Conservation (phyloP, 2,329 filamentous ascomycete species). For the Raffaelea albimanens region DNA sequence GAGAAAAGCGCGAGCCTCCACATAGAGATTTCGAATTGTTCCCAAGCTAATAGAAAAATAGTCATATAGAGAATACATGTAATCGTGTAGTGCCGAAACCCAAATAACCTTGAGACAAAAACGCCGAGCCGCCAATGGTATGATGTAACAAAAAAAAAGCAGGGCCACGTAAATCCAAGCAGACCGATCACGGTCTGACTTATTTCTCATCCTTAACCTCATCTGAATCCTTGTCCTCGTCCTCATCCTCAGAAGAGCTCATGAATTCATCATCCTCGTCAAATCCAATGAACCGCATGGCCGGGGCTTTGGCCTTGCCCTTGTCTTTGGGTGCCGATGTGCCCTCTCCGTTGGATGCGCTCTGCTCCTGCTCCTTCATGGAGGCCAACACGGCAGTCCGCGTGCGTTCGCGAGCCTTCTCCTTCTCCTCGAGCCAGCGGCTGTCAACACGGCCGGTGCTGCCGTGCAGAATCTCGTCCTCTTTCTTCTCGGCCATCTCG, state of each 20-base stretch:
- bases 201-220: conserved; percentile 26
- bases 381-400: conserved; percentile 63
- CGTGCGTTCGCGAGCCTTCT: conserved; percentile 78
- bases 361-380: conserved; percentile 48
- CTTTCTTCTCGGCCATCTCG: conserved; percentile 69
- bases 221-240: conserved; percentile 36
- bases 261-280: conserved; percentile 71
- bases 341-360: conserved; percentile 39
- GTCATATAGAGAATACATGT: no score
- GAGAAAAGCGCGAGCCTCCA: no score
- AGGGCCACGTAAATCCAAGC: neutral
- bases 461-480: conserved; percentile 73
- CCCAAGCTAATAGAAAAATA: no score
- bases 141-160: neutral
- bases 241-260: conserved; percentile 57
- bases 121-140: no score
- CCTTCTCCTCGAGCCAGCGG: conserved; percentile 91
- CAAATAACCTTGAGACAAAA: no score
- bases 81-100: no score
- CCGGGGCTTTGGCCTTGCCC: conserved; percentile 23
- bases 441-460: conserved; percentile 66
- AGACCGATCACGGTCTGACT: neutral
- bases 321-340: conserved; percentile 22
- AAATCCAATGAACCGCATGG: conserved; percentile 59
- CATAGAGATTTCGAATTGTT: no score